A percentile compares a stretch with the other conserved stretches of the same genome.
These are phyloP conservation scores for Emmonsiellopsis sp. DNA, from an alignment of 2,329 filamentous ascomycete species.

Conservation along the genomic window DNA sequence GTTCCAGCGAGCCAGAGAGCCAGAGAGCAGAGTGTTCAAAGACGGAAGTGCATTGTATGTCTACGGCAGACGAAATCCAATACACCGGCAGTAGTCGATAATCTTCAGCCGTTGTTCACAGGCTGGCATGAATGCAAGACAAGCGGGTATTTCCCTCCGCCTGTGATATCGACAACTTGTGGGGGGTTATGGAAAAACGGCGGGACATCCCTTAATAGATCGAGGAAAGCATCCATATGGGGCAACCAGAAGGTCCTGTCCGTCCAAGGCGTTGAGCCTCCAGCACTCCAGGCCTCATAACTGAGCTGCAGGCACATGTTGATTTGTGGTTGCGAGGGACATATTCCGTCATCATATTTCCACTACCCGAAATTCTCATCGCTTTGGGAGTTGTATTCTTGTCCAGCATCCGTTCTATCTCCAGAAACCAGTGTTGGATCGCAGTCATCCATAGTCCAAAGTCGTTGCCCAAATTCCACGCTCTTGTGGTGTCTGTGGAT, in stretches of 20 bases:
- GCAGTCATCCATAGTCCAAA: too few species aligned
- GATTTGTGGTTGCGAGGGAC: conserved; percentile 8
- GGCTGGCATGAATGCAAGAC: not conserved
- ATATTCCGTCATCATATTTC: conserved; percentile 7
- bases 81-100: conserved; percentile 1
- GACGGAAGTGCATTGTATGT: not conserved
- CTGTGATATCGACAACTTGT: not conserved
- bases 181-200: conserved; percentile 3
- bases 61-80: not conserved
- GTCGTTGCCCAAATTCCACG: too few species aligned
- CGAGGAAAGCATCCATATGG: conserved; percentile 7
- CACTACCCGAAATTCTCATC: not conserved
- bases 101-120: not conserved
- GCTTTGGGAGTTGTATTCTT: too few species aligned
- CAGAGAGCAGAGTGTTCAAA: too few species aligned
- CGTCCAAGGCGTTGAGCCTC: not conserved
- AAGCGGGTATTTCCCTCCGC: not conserved
- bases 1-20: too few species aligned
- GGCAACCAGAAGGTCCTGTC: not conserved
- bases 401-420: too few species aligned
- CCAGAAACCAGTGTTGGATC: too few species aligned
- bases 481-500: too few species aligned
- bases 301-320: not conserved
- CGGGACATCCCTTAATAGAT: conserved; percentile 10
- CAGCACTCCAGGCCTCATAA: conserved; percentile 1